Base-by-base conservation (phyloP, 2,329 filamentous ascomycete species). In the Ilyonectria mors-panacis region DNA sequence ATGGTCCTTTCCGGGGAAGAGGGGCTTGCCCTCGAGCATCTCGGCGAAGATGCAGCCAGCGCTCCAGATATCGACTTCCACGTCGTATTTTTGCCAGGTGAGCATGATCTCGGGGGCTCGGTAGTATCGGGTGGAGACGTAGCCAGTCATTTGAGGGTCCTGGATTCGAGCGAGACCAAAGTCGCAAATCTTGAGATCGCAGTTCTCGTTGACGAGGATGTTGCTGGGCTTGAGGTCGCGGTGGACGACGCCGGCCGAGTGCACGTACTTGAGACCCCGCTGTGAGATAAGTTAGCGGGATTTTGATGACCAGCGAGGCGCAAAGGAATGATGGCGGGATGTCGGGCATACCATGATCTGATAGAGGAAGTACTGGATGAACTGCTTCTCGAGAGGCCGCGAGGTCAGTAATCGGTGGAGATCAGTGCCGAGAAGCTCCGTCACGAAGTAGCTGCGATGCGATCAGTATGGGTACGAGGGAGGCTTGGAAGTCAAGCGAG, bases 81-180 rank as follows among this genome's bases (percentile, higher is more conserved):
- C 92, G 76, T 99, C 96, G 84, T 99, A 99, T 85, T 99, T 99
- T 86, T 99, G 96, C 96, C 96, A 99, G 72, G 96, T 98, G 80
- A 99, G 94, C 96, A 99, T 99, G 80, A 99, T 99, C 83, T 99
- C 96, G 19, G 96, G 96, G 9, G 96, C 96, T 78, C 96, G 92
- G 88, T 99, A 99, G 87, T 99, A 99, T 87, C 96, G 89, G 69
- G 96, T 99, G 54, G 96, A 98, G 68, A 99, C 96, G 80, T 99
- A 99, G 75, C 96, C 96, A 47, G 96, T 99, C 96, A 99, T 99
- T 84, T 99, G 96, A 39, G 96, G 96, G 79, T 99, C 96, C 81
- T 99, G 96, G 77, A 99, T 97, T 82, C 96, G 94, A 60, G 96
- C 96, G 67, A 99, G 88, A 73, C 96, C 96, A 77, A 99, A 99